A percentile compares a stretch with the other conserved stretches of the same genome.
phyloP scores from a whole-genome alignment of 1,284 basidiomycete species.

The Fomitiporia mediterranea region DNA sequence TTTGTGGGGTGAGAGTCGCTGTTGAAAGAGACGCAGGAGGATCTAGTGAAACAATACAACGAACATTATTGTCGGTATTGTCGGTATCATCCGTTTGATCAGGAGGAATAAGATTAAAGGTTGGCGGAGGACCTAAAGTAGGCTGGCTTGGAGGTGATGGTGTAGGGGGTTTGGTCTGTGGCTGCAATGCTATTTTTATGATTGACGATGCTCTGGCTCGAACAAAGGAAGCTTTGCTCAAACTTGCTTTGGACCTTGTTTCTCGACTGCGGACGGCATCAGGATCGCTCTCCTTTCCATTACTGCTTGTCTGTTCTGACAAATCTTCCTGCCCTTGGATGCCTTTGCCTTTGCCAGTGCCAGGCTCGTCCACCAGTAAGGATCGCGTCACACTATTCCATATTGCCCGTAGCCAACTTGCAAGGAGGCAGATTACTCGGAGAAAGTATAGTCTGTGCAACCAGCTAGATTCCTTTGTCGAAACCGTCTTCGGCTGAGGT shows the following conservation, averaged over 20 bases:
- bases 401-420: conserved; percentile 46
- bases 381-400: conserved; percentile 38
- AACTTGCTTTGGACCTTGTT: not conserved
- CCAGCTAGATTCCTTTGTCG: conserved; percentile 24
- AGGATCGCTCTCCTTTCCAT: conserved; percentile 35
- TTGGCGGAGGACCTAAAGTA: conserved; percentile 10
- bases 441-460: conserved; percentile 48
- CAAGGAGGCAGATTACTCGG: conserved; percentile 46
- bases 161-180: conserved; percentile 12
- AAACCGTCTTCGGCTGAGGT: conserved; percentile 23
- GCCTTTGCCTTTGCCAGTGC: conserved; percentile 16
- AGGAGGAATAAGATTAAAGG: conserved; percentile 15
- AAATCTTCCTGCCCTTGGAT: conserved; percentile 28
- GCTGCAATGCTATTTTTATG: conserved; percentile 7
- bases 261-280: conserved; percentile 32
- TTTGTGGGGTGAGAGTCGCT: conserved; percentile 24
- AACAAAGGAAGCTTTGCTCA: not conserved
- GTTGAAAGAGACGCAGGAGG: not conserved
- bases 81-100: not conserved
- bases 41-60: not conserved
- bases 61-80: not conserved
- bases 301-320: conserved; percentile 25
- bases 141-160: conserved; percentile 21
- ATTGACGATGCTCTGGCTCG: conserved; percentile 9
- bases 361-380: conserved; percentile 8